Percentiles rank a stretch among this genome's conserved stretches.
Evolutionary conservation across 192 early-diverging fungal genomes (phyloP).

Genomic region (Umbelopsis sp.): DNA sequence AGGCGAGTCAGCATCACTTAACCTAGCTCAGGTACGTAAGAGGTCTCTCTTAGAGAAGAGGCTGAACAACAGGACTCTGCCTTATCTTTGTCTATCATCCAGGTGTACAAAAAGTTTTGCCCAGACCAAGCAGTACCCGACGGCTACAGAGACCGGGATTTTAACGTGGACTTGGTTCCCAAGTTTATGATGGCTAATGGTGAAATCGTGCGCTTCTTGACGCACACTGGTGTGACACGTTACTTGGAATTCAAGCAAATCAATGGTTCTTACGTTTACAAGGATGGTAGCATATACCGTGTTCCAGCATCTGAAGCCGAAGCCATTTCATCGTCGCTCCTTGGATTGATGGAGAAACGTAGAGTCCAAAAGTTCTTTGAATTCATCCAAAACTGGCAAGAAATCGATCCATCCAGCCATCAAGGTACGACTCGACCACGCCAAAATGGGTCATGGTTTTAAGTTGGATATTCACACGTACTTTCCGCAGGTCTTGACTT

Average conservation of each 20-base stretch:
- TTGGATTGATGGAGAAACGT: constrained; percentile 96
- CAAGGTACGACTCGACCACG: constrained; percentile 40
- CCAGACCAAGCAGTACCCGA: constrained; percentile 47
- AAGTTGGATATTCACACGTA: no score
- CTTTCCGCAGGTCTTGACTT: constrained; percentile 59
- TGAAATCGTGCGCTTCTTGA: constrained; percentile 94
- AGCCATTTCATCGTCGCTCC: constrained; percentile 80
- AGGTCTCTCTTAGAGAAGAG: not conserved
- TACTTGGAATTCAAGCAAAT: constrained; percentile 98
- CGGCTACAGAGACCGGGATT: constrained; percentile 77
- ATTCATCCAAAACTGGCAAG: constrained; percentile 89
- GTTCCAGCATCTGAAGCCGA: constrained; percentile 91
- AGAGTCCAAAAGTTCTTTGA: constrained; percentile 92
- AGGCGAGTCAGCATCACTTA: constrained; percentile 91
- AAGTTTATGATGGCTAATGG: constrained; percentile 99
- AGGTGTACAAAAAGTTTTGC: constrained; percentile 79
- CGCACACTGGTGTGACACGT: constrained; percentile 96
- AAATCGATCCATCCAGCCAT: constrained; percentile 78
- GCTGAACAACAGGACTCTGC: not conserved
- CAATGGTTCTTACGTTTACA: constrained; percentile 92
- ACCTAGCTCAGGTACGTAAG: constrained; percentile 85
- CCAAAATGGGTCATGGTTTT: not conserved
- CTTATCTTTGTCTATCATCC: not conserved
- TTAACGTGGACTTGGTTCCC: constrained; percentile 97
- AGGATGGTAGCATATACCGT: constrained; percentile 88